Evolutionary conservation across 2,329 filamentous ascomycete genomes (phyloP), one percentile per base, ranked within the genome.

Genomic region (Hypoxylon sp.): DNA sequence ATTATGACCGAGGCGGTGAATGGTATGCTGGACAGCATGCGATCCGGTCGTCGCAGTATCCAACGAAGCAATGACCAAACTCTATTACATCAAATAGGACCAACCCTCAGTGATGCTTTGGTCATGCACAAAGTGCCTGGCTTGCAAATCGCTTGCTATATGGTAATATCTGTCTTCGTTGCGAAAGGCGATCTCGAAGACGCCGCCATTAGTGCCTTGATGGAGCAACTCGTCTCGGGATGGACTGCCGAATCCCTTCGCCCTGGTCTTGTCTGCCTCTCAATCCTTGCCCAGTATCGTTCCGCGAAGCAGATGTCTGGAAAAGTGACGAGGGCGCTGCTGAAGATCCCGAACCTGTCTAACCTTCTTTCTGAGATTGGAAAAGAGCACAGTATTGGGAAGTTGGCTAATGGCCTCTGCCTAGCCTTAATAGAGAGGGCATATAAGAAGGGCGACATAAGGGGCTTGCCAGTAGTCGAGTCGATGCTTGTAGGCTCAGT

Each of bases 81-180:
- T 13, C 83, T 98, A 13, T 83, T 97, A 22, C 89, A 88, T 71
- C 82, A 84, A 82, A 75, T 89, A 87, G 77, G 85, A 85, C 80
- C 94, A 84, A 74, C 94, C 2, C 85, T 99, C 33, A 92, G 93
- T 67, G 90, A 93, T 70, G 93, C 92, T 1, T 85, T 98, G 68
- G 86, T 90, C 7, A 87, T 95, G 83, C 90, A 90, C 74, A 90
- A 91, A 68, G 90, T 91, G 0, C 88, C 94, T 0, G 93, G 95
- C 69, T 84, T 97, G 46, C 92, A 95, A 72, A 88, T 97, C 67
- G 94, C 92, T 14, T 95, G 92, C 64, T 98, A 97, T 79, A 97
- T 98, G 92, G 90, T 97, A 20, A 87, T 95, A 62, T 89, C 94
- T 6, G 90, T 98, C 54, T 87, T 98, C 69, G 94, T 93, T 6